Evolutionary conservation across 805 yeast species (phyloP).

Genomic region (Diddensiella santjacobensis): DNA sequence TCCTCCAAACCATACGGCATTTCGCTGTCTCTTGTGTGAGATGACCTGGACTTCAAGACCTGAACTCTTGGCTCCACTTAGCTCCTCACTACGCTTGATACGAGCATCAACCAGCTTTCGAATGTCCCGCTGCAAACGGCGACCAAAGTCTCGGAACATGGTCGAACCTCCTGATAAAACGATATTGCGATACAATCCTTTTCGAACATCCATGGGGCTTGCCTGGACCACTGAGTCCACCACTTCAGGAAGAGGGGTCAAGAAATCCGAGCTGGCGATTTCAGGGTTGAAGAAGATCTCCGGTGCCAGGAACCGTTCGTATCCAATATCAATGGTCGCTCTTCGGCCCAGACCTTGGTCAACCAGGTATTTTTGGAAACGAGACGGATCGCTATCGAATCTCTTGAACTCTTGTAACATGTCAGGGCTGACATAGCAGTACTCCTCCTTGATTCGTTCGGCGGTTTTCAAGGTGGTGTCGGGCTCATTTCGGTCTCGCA

Average conservation of each 20-base stretch:
- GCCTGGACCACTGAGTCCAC: slow-evolving; percentile 94
- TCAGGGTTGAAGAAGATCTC: slow-evolving; percentile 98
- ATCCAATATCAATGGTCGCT: slow-evolving; percentile 85
- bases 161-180: slow-evolving; percentile 97
- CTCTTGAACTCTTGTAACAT: slow-evolving; percentile 93
- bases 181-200: slow-evolving; percentile 90
- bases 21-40: slow-evolving; percentile 93
- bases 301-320: slow-evolving; percentile 97
- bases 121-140: slow-evolving; percentile 94
- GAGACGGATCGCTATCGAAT: slow-evolving; percentile 81
- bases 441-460: slow-evolving; percentile 93
- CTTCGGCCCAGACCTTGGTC: slow-evolving; percentile 67
- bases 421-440: slow-evolving; percentile 96
- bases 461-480: slow-evolving; percentile 95
- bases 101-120: slow-evolving; percentile 84
- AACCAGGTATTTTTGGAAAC: slow-evolving; percentile 88
- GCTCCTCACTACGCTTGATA: slow-evolving; percentile 72
- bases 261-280: slow-evolving; percentile 88
- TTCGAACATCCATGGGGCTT: slow-evolving; percentile 96
- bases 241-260: slow-evolving; percentile 93
- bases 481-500: slow-evolving; percentile 95
- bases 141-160: slow-evolving; percentile 97
- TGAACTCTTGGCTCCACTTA: slow-evolving; percentile 70
- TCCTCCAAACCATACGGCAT: slow-evolving; percentile 99
- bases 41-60: slow-evolving; percentile 98